Conservation (phyloP, 345 rosid genomes). For the Pseudoturritis turrita region DNA sequence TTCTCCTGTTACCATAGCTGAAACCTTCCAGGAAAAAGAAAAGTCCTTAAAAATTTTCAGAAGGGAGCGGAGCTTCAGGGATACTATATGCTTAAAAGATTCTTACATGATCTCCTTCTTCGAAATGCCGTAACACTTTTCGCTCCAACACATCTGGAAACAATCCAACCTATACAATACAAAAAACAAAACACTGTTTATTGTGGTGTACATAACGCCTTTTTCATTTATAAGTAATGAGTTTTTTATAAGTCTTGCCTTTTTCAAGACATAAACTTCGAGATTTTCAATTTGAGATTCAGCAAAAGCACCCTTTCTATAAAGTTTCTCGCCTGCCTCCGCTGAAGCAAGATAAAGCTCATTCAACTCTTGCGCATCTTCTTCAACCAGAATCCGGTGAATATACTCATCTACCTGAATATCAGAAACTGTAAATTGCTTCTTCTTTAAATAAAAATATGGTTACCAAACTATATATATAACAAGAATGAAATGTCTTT, state of each 20-base stretch:
- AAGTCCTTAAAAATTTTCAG: background rate
- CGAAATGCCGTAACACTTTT: conserved; percentile 72
- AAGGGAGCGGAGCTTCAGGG: background rate
- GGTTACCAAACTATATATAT: conserved; percentile 8
- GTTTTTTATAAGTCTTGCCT: conserved; percentile 38
- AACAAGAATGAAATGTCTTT: conserved; percentile 32
- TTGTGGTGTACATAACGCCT: background rate
- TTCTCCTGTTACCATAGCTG: conserved; percentile 87
- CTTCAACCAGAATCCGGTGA: conserved; percentile 77
- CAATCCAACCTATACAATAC: conserved; percentile 55
- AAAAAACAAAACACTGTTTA: background rate
- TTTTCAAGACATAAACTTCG: conserved; percentile 51
- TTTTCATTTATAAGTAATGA: background rate
- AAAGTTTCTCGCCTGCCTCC: conserved; percentile 69
- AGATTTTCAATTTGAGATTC: conserved; percentile 55
- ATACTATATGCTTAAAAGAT: background rate
- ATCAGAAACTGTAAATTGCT: conserved; percentile 14
- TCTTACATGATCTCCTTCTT: conserved; percentile 68
- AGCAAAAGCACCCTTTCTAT: conserved; percentile 71
- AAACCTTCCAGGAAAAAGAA: conserved; percentile 47
- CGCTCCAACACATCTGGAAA: conserved; percentile 82
- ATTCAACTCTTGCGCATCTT: conserved; percentile 47
- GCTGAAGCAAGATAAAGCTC: conserved; percentile 57
- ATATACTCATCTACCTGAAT: conserved; percentile 80
- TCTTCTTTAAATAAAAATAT: background rate